These are phyloP conservation scores for Colletotrichum navitas DNA, from an alignment of 2,329 filamentous ascomycete species.

Conservation along the genomic window DNA sequence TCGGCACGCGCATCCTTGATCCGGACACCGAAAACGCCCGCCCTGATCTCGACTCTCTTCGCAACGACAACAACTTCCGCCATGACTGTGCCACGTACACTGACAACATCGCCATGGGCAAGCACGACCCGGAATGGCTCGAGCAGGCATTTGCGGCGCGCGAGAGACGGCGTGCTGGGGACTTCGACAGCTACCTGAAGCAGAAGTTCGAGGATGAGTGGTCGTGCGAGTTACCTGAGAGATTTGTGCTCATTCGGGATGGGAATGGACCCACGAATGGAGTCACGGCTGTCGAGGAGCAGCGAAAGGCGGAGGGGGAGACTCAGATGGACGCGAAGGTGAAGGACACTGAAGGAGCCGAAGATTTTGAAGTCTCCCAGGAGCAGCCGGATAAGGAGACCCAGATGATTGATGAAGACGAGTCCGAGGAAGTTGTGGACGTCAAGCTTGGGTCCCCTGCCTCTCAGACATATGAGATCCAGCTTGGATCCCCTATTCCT, in stretches of 20 bases:
- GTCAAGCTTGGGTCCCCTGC: constrained; percentile 18
- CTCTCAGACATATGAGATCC: background rate
- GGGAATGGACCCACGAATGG: background rate
- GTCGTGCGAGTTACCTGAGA: constrained; percentile 56
- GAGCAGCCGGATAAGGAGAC: background rate
- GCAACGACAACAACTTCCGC: constrained; percentile 64
- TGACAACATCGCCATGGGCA: constrained; percentile 61
- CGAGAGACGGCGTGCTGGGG: constrained; percentile 59
- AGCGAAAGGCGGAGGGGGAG: background rate
- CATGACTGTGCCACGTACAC: constrained; percentile 61
- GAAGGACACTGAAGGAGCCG: background rate
- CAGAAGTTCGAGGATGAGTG: constrained; percentile 62
- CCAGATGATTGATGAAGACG: background rate
- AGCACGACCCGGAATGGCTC: constrained; percentile 67
- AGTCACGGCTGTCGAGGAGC: background rate
- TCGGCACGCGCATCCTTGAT: constrained; percentile 52
- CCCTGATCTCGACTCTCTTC: constrained; percentile 57
- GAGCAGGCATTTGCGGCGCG: constrained; percentile 65
- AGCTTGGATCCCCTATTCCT: constrained; percentile 18
- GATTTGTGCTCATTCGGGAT: constrained; percentile 45
- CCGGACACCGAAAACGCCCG: constrained; percentile 52
- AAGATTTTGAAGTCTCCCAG: no score
- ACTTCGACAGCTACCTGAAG: constrained; percentile 63
- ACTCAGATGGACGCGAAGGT: background rate
- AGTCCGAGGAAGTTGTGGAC: background rate